A percentile compares a stretch with the other conserved stretches of the same genome.
These are phyloP conservation scores for Tolypocladium sp. DNA, from an alignment of 2,329 filamentous ascomycete species.

Conservation along the genomic window DNA sequence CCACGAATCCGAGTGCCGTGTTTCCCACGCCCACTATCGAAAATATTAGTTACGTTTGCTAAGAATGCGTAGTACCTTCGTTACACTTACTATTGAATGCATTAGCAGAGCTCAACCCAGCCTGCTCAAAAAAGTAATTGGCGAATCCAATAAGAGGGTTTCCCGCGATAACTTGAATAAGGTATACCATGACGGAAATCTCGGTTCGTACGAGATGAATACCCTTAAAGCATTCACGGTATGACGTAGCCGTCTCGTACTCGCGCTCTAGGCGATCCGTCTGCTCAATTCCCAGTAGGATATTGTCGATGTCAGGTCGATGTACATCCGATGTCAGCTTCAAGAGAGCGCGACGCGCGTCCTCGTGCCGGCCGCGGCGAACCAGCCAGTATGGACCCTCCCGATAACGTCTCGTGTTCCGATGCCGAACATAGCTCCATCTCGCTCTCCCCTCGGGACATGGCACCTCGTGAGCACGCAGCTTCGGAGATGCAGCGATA, in stretches of 20 bases:
- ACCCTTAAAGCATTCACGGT: constrained; percentile 40
- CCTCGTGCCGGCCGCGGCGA: constrained; percentile 28
- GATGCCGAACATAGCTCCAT: constrained; percentile 31
- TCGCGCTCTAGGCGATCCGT: constrained; percentile 48
- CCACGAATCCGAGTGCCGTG: constrained; percentile 29
- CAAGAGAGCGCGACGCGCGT: constrained; percentile 29
- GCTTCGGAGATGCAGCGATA: constrained; percentile 22
- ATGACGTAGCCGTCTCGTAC: constrained; percentile 36
- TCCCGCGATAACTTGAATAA: constrained; percentile 54
- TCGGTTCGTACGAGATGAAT: constrained; percentile 43
- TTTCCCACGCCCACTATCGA: constrained; percentile 24
- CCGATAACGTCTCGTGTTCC: too few relatives aligned
- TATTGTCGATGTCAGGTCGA: constrained; percentile 19
- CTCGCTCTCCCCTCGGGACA: constrained; percentile 24
- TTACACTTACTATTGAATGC: constrained; percentile 11
- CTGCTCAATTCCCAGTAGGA: constrained; percentile 46
- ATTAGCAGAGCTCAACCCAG: constrained; percentile 13
- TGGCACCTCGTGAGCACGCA: constrained; percentile 20
- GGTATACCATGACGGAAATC: constrained; percentile 51
- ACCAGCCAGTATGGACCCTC: constrained; percentile 43
- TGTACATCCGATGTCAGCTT: constrained; percentile 29
- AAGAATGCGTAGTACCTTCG: too few relatives aligned
- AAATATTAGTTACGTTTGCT: too few relatives aligned
- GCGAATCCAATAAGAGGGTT: constrained; percentile 57
- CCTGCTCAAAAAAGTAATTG: constrained; percentile 29